Evolutionary conservation across 257 asterid genomes (phyloP), one percentile per base, ranked within the genome.

Genomic region (Verbena officinalis): DNA sequence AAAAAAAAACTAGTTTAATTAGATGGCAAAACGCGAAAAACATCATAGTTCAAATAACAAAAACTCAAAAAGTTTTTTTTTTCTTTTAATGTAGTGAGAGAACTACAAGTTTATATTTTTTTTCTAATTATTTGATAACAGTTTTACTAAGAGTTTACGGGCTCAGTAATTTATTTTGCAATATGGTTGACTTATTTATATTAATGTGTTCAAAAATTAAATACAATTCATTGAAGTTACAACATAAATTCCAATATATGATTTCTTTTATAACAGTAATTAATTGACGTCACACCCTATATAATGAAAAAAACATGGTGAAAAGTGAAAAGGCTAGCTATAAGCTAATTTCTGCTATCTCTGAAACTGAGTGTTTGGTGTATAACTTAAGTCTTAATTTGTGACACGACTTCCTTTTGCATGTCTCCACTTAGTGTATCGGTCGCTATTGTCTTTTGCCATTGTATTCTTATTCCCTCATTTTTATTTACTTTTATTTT

Each of bases 361-460:
- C 55, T 23, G n/a, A n/a, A n/a, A n/a, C n/a, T n/a, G 1, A 9
- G 36, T 51, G 51, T 45, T 45, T 12, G 57, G 57, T 51, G 33
- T 33, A 14, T 56, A 43, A 30, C 61, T 30, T 56, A 34, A 36
- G 7, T 36, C 40, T 36, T 36, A 36, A 13, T 34, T 34, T 3
- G 62, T 56, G 46, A 33, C 62, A 56, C 46, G 46, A 34, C 42
- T 0, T n/a, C 62, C 15, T 56, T 16, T 34, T 34, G 62, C 62
- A 56, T 34, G 62, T 12, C 43, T 9, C 14, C 4, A n/a, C n/a
- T n/a, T n/a, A 23, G 3, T 8, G 34, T 22, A 53, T 0, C 59
- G 31, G 19, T 22, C 24, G 39, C 39, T 23, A 22, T 20, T 53
- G 36, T 24, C 40, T 5, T 24, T 54, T 54, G 9, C 19, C 20